Conservation (phyloP, 176 grass and related monocot species). For the Miscanthus lutarioriparius region DNA sequence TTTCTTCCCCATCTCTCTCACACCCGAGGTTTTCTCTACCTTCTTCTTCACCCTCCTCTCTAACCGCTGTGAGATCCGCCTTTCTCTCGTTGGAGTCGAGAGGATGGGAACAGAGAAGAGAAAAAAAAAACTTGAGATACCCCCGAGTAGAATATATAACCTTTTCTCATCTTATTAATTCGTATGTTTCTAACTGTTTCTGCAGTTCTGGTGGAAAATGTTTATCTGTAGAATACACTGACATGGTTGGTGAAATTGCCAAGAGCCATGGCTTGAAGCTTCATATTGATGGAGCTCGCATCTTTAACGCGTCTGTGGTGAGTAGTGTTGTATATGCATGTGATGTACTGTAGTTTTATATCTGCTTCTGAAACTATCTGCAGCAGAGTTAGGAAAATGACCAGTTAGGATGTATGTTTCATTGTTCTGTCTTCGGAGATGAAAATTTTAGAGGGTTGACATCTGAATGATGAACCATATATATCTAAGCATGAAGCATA, state of each 20-base stretch:
- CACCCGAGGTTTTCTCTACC: background rate
- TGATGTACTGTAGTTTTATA: background rate
- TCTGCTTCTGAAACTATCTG: background rate
- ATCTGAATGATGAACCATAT: background rate
- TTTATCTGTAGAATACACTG: constrained; percentile 69
- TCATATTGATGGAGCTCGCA: constrained; percentile 96
- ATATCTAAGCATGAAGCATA: background rate
- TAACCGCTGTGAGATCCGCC: background rate
- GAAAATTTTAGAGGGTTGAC: background rate
- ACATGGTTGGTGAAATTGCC: constrained; percentile 73
- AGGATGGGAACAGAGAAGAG: background rate
- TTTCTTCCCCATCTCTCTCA: background rate
- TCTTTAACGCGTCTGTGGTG: constrained; percentile 95
- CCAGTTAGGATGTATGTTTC: background rate
- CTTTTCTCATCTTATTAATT: background rate
- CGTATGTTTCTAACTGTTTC: background rate
- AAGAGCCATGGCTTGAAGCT: constrained; percentile 83
- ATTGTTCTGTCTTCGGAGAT: background rate
- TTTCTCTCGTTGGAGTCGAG: background rate
- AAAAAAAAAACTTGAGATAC: background rate
- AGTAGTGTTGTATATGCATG: constrained; percentile 28
- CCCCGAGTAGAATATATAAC: background rate
- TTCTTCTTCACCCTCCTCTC: background rate
- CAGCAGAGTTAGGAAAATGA: background rate
- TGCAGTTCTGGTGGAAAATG: constrained; percentile 84